Conservation (phyloP, 2,329 filamentous ascomycete species). For the Botrytis deweyae region DNA sequence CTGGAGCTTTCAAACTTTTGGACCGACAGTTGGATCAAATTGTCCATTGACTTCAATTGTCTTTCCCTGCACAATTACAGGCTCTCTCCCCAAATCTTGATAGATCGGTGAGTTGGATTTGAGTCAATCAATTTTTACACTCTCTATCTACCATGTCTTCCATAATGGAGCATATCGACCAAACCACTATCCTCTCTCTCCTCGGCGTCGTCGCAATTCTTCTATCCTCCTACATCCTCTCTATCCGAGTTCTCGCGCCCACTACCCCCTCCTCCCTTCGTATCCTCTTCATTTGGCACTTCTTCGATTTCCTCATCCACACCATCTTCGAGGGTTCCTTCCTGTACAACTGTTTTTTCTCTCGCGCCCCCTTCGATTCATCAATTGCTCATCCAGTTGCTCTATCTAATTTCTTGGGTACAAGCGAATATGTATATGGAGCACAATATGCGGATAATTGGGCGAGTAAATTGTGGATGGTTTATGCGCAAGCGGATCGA, state of each 20-base stretch:
- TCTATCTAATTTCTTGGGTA: conserved; percentile 50
- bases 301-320: conserved; percentile 90
- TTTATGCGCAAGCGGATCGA: conserved; percentile 63
- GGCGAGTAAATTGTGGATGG: conserved; percentile 64
- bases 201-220: conserved; percentile 55
- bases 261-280: conserved; percentile 54
- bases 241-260: conserved; percentile 44
- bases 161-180: conserved; percentile 51
- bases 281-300: conserved; percentile 89
- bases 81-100: not conserved
- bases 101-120: not conserved
- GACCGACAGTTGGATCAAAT: not conserved
- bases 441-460: conserved; percentile 53
- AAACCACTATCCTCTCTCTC: conserved; percentile 59
- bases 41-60: not conserved
- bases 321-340: conserved; percentile 88
- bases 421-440: conserved; percentile 52
- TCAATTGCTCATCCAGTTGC: conserved; percentile 42
- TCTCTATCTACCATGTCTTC: conserved; percentile 20
- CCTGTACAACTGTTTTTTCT: conserved; percentile 92
- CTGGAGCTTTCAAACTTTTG: not conserved
- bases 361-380: conserved; percentile 46
- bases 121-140: not conserved
- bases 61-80: not conserved
- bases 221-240: conserved; percentile 50